Evolutionary conservation across 139 green algal species (phyloP), one percentile per base, ranked within the genome.

Genomic region (Ettlia oleoabundans): DNA sequence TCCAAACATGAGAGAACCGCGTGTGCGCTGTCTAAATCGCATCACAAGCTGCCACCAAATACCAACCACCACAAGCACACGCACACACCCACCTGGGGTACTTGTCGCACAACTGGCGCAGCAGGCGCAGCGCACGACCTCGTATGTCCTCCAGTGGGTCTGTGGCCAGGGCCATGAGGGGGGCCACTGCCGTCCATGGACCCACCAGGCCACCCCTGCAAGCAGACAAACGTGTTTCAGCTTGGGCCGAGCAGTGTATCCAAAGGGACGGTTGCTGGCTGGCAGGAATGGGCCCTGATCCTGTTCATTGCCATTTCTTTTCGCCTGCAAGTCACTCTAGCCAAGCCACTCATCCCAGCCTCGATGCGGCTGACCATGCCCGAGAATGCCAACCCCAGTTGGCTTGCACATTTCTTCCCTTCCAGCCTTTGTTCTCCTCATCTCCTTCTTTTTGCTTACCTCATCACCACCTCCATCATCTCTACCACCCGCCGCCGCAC

Each of bases 401-500:
- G 13, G 15, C 10, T 15, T 58, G 13, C 47, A 10, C 47, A 58
- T 58, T 24, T 24, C 47, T 15, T 24, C 10, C 55, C 55, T n/a
- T 65, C 18, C 55, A 65, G 15, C 55, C 55, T 22, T n/a, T 22
- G 5, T 9, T 22, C 55, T 22, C 55, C 18, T n/a, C 55, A 65
- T 5, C 37, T 9, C 19, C 55, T 4, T 40, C 30, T 61, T 19
- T n/a, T n/a, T n/a, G n/a, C 43, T 33, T 63, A 82, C 81, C 91
- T 81, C 62, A 94, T 66, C 51, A 95, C 91, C 8, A 92, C 86
- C 65, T 96, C 92, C 24, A 96, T 93, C 15, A 97, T 74, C 32
- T 91, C 90, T 53, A 96, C 65, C 18, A 89, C 93, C 7, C 86
- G 86, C 3, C 88, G 83, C 61, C 91, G 75, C 58, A 96, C 86